Evolutionary conservation across 2,329 filamentous ascomycete genomes (phyloP), one percentile per base, ranked within the genome.

Genomic region (Emydomyces testavorans): DNA sequence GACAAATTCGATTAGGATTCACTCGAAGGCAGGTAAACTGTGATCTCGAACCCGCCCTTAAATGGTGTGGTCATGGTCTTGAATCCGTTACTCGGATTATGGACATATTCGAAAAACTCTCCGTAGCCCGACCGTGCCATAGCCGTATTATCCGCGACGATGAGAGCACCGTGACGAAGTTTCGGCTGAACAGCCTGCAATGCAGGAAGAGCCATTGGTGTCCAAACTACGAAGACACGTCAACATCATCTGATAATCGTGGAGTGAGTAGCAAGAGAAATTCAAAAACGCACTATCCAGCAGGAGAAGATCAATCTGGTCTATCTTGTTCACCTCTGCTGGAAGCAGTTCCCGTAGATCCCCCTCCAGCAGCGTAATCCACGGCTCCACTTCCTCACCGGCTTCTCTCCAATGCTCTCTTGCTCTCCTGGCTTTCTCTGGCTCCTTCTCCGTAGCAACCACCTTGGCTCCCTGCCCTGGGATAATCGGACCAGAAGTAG

Each of bases 401-500:
- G 70, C 70, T 43, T 66, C 59, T 21, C 59, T 62, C 78, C 78
- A 82, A 56, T 80, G 61, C 53, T 66, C 61, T n/a, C 65, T 65
- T 4, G 79, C 78, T 41, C 58, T 60, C 2, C 53, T 62, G 0
- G 76, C 76, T 60, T 81, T 82, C 4, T 55, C 58, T 0, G 63
- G 57, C 57, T 82, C 78, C 21, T 78, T 72, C 60, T 82, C 78
- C 0, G 78, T 82, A 0, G 71, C 78, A 56, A 81, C 74, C 0
- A 82, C 77, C 32, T 54, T 68, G 0, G 69, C 73, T 34, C 56
- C 13, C 46, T 59, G 45, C 10, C 60, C 63, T 1, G 50, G 48
- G 5, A 39, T 46, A 26, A 48, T 34, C 3, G 52, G 38, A 10
- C 38, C 40, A 6, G 31, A 16, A 20, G 45, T 38, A 20, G 45